These are phyloP conservation scores for Talaromyces atroroseus DNA, from an alignment of 2,329 filamentous ascomycete genomes.

Conservation along the genomic window DNA sequence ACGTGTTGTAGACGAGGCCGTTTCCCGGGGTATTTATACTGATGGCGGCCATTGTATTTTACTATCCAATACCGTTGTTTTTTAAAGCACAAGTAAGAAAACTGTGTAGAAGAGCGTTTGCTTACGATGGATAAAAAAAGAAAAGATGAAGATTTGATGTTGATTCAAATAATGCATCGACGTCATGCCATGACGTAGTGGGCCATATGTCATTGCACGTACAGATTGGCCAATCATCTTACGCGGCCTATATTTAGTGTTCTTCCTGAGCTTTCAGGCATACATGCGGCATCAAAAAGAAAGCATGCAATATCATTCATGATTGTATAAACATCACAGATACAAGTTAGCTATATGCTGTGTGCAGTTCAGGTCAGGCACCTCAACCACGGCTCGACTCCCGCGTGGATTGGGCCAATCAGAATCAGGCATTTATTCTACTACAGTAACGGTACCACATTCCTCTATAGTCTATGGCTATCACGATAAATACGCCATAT, in stretches of 20 bases:
- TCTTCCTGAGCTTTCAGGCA: not conserved
- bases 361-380: not conserved
- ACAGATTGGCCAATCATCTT: not conserved
- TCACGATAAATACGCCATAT: not conserved
- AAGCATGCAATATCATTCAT: too few relatives aligned
- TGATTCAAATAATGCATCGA: not conserved
- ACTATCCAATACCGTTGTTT: not conserved
- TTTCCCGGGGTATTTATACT: slow-evolving; percentile 29
- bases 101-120: not conserved
- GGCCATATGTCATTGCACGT: not conserved
- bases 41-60: slow-evolving; percentile 25
- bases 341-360: too few relatives aligned
- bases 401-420: not conserved
- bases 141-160: not conserved
- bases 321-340: too few relatives aligned
- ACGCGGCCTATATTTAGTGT: not conserved
- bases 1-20: slow-evolving; percentile 32
- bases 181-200: not conserved
- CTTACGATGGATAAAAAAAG: not conserved
- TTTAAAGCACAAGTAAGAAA: not conserved
- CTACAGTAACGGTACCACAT: too few relatives aligned
- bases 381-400: not conserved
- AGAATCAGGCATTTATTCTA: not conserved
- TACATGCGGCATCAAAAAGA: not conserved
- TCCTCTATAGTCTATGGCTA: not conserved